phyloP scores from a whole-genome alignment of 1,139 yeast species.

The Yamadazyma trypodendri region DNA sequence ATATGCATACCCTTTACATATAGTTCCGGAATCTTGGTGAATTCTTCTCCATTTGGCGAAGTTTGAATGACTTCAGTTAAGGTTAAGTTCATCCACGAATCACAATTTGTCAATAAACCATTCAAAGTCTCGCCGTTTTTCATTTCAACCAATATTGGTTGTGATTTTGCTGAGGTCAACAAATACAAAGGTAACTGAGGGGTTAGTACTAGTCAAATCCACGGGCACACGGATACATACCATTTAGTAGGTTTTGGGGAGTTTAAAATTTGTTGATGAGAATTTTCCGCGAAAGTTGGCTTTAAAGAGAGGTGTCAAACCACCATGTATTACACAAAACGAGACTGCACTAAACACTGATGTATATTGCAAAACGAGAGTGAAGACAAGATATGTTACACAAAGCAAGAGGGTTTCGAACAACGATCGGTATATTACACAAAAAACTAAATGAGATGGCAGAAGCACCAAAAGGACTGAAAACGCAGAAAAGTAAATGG shows the following conservation, averaged over 20 bases:
- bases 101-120: conserved; percentile 84
- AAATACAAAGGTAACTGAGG: conserved; percentile 83
- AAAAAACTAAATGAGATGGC: too few species aligned
- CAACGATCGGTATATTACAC: neutral
- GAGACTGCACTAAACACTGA: too few species aligned
- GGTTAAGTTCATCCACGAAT: conserved; percentile 94
- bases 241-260: conserved; percentile 1
- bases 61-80: conserved; percentile 76
- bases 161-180: conserved; percentile 87
- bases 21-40: conserved; percentile 69
- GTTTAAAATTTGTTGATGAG: conserved; percentile 6
- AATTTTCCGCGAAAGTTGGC: conserved; percentile 10
- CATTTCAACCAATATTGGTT: conserved; percentile 84
- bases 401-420: too few species aligned
- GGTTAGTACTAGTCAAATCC: conserved; percentile 7
- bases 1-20: conserved; percentile 83
- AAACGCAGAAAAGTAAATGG: too few species aligned
- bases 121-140: conserved; percentile 89
- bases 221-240: conserved; percentile 3
- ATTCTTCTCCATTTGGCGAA: conserved; percentile 64
- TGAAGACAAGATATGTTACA: too few species aligned
- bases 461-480: too few species aligned
- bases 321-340: too few species aligned
- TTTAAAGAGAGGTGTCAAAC: too few species aligned
- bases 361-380: too few species aligned